Conservation (phyloP, 1,284 basidiomycete genomes). For the Ustilago curta region DNA sequence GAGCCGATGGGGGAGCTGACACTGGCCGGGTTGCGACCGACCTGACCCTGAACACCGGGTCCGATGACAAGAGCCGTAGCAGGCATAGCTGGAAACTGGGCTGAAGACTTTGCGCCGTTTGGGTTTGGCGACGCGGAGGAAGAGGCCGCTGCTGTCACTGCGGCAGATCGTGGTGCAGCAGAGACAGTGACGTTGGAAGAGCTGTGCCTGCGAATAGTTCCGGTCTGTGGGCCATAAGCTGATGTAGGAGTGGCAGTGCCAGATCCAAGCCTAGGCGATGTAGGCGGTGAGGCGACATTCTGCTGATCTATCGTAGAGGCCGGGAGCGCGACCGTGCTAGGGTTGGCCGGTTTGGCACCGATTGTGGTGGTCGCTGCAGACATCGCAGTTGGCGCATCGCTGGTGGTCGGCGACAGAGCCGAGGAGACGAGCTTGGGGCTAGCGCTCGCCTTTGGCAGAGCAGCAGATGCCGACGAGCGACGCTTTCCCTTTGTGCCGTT, state of each 20-base stretch:
- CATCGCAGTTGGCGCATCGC: background rate
- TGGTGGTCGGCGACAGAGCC: constrained; percentile 5
- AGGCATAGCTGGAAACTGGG: constrained; percentile 50
- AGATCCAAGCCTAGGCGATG: constrained; percentile 30
- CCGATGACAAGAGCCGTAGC: constrained; percentile 63
- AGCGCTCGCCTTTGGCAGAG: constrained; percentile 21
- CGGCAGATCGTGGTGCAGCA: constrained; percentile 10
- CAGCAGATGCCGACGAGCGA: constrained; percentile 22
- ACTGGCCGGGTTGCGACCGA: constrained; percentile 41
- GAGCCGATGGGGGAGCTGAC: constrained; percentile 44
- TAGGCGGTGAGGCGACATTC: constrained; percentile 22
- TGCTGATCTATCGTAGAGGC: constrained; percentile 36
- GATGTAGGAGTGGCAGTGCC: constrained; percentile 23
- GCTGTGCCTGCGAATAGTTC: constrained; percentile 22
- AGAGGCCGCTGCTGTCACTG: constrained; percentile 8
- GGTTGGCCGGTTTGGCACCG: constrained; percentile 12
- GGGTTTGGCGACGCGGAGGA: constrained; percentile 31
- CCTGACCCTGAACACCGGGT: constrained; percentile 62
- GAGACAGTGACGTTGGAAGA: constrained; percentile 28
- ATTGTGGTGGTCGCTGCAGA: constrained; percentile 4
- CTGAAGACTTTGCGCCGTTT: constrained; percentile 19
- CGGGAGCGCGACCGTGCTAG: constrained; percentile 26
- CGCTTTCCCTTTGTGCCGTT: constrained; percentile 25
- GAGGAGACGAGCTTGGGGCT: constrained; percentile 32
- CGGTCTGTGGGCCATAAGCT: constrained; percentile 1